Evolutionary conservation across 2,329 filamentous ascomycete genomes (phyloP).

Genomic region (Fusarium anguioides): DNA sequence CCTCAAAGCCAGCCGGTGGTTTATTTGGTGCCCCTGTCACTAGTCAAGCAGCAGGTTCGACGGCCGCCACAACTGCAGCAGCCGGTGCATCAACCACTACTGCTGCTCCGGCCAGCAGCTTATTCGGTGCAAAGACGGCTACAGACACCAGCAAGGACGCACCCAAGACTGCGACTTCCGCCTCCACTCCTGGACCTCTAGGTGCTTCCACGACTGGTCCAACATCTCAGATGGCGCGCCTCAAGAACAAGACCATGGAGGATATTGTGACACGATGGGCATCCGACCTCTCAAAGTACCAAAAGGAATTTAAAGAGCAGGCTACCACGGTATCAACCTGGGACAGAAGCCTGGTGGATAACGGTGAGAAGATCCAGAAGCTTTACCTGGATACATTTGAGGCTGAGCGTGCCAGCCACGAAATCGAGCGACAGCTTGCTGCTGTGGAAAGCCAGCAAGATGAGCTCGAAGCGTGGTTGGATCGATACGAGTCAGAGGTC

Average conservation of each 20-base stretch:
- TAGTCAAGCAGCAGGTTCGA: slow-evolving; percentile 35
- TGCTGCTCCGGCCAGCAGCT: slow-evolving; percentile 46
- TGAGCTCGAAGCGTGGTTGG: slow-evolving; percentile 87
- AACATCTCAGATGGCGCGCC: slow-evolving; percentile 83
- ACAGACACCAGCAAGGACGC: slow-evolving; percentile 47
- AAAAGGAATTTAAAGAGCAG: slow-evolving; percentile 94
- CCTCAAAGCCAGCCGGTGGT: slow-evolving; percentile 40
- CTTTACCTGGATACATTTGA: slow-evolving; percentile 93
- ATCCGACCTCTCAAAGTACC: slow-evolving; percentile 92
- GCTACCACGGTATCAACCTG: slow-evolving; percentile 87
- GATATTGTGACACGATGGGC: slow-evolving; percentile 98
- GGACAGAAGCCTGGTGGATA: slow-evolving; percentile 93
- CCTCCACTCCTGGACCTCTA: slow-evolving; percentile 56
- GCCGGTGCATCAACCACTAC: slow-evolving; percentile 37
- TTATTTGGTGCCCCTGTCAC: slow-evolving; percentile 44
- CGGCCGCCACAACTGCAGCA: slow-evolving; percentile 44
- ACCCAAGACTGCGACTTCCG: slow-evolving; percentile 47
- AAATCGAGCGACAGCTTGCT: slow-evolving; percentile 91
- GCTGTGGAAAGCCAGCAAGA: slow-evolving; percentile 93
- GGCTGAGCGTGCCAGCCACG: slow-evolving; percentile 89
- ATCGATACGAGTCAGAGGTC: slow-evolving; percentile 91
- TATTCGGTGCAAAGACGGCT: slow-evolving; percentile 52
- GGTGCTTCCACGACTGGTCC: slow-evolving; percentile 84
- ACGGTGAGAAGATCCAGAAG: slow-evolving; percentile 94
- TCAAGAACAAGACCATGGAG: slow-evolving; percentile 99